phyloP scores from a whole-genome alignment of 495 filamentous ascomycete species.

The Lasiosphaeris hirsuta region DNA sequence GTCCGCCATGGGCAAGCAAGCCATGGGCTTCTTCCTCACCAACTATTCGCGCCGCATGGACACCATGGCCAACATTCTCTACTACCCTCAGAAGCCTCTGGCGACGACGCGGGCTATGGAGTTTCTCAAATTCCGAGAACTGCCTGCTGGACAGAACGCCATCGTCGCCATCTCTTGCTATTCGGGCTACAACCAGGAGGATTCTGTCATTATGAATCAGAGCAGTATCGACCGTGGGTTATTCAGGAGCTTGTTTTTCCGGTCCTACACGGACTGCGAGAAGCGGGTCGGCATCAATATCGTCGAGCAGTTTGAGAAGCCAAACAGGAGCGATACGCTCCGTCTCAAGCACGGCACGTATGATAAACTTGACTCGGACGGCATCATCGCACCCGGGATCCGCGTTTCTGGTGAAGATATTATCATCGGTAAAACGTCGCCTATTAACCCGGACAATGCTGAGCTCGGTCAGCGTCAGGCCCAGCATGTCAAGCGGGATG shows the following conservation, averaged over 20 bases:
- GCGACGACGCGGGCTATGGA: slow-evolving; percentile 98
- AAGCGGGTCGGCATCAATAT: slow-evolving; percentile 88
- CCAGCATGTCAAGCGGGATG: slow-evolving; percentile 86
- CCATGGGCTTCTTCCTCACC: slow-evolving; percentile 97
- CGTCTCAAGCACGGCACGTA: slow-evolving; percentile 94
- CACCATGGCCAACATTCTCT: slow-evolving; percentile 98
- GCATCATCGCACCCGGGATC: slow-evolving; percentile 86
- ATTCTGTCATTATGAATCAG: slow-evolving; percentile 99
- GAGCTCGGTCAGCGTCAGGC: slow-evolving; percentile 91
- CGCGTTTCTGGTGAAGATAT: slow-evolving; percentile 97
- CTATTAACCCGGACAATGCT: slow-evolving; percentile 85
- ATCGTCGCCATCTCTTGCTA: slow-evolving; percentile 97
- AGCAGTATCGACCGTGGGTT: slow-evolving; percentile 95
- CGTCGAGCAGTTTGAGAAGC: slow-evolving; percentile 92
- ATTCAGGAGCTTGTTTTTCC: slow-evolving; percentile 97
- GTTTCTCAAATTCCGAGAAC: slow-evolving; percentile 93
- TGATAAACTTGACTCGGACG: slow-evolving; percentile 95
- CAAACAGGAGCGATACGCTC: slow-evolving; percentile 79
- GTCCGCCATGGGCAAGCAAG: slow-evolving; percentile 99
- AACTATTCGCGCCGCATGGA: slow-evolving; percentile 97
- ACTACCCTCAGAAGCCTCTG: slow-evolving; percentile 97
- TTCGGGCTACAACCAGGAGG: slow-evolving; percentile 99
- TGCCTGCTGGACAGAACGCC: slow-evolving; percentile 96
- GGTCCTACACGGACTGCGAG: slow-evolving; percentile 92
- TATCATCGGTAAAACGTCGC: slow-evolving; percentile 97